A percentile compares a stretch with the other conserved stretches of the same genome.
Conservation (phyloP, 73 alveolate genomes). For the Stentor coeruleus region DNA sequence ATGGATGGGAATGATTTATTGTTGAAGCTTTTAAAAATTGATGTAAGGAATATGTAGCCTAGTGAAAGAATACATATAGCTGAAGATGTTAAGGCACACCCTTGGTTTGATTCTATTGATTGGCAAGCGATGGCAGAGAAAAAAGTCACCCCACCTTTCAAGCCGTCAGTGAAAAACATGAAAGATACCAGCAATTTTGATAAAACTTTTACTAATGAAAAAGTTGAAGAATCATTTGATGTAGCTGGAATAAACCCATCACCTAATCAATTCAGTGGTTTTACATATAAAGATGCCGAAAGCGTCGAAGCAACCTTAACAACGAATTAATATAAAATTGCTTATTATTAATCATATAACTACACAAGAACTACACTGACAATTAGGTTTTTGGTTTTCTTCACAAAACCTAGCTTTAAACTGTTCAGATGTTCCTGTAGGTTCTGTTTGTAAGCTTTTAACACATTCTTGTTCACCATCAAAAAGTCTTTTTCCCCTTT, state of each 20-base stretch:
- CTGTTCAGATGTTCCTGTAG: not conserved
- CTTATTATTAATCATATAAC: too few species aligned
- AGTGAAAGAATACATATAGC: constrained; percentile 68
- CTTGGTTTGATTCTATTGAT: constrained; percentile 68
- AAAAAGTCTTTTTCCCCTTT: not conserved
- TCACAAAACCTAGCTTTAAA: not conserved
- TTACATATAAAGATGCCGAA: constrained; percentile 31
- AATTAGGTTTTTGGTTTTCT: not conserved
- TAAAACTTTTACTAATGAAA: constrained; percentile 36
- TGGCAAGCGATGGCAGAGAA: constrained; percentile 72
- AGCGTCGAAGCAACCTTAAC: too few species aligned
- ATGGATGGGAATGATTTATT: constrained; percentile 40
- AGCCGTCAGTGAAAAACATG: constrained; percentile 38
- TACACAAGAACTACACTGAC: not conserved
- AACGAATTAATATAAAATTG: too few species aligned
- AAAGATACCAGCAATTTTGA: constrained; percentile 45
- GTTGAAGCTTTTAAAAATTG: not conserved
- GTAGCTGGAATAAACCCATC: constrained; percentile 11
- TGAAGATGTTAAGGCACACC: constrained; percentile 72
- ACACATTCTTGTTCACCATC: not conserved
- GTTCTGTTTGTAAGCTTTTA: not conserved
- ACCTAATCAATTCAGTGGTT: not conserved
- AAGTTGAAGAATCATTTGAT: constrained; percentile 40
- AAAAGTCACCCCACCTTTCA: constrained; percentile 71
- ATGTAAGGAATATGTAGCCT: constrained; percentile 56